These are phyloP conservation scores for Naganishia friedmannii DNA, from an alignment of 768 basidiomycete species.

Conservation along the genomic window DNA sequence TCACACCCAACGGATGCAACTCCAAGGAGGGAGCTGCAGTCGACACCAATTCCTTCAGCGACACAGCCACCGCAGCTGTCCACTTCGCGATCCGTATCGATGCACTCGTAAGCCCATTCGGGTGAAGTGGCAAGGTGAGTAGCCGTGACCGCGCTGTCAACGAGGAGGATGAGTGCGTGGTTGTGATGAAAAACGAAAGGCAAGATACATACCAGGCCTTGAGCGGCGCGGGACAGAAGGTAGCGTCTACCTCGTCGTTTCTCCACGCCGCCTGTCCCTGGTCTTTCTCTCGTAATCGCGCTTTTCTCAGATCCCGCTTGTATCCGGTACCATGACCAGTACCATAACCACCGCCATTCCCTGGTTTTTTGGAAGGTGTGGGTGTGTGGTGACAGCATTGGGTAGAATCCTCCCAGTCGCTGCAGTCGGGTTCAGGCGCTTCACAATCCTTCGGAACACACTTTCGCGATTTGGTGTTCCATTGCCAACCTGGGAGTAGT, in stretches of 20 bases:
- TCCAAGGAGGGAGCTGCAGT: conserved; percentile 45
- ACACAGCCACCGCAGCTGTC: conserved; percentile 49
- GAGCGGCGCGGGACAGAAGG: conserved; percentile 47
- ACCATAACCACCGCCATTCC: conserved; percentile 33
- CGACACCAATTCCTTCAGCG: conserved; percentile 40
- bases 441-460: conserved; percentile 36
- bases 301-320: conserved; percentile 3
- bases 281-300: conserved; percentile 22
- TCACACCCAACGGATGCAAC: conserved; percentile 43
- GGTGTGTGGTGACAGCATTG: conserved; percentile 31
- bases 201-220: conserved; percentile 44
- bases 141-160: conserved; percentile 31
- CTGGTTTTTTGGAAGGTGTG: not conserved
- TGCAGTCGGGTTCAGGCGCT: conserved; percentile 42
- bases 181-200: not conserved
- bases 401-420: conserved; percentile 39
- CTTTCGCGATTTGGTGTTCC: conserved; percentile 35
- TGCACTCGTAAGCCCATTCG: conserved; percentile 50
- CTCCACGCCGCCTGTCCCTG: conserved; percentile 34
- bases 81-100: conserved; percentile 46
- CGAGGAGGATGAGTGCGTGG: conserved; percentile 4
- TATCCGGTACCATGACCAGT: conserved; percentile 1
- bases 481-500: conserved; percentile 38
- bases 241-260: conserved; percentile 40
- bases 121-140: conserved; percentile 17